Evolutionary conservation across 2,329 filamentous ascomycete species (phyloP).

Genomic region (Fusarium sp.): DNA sequence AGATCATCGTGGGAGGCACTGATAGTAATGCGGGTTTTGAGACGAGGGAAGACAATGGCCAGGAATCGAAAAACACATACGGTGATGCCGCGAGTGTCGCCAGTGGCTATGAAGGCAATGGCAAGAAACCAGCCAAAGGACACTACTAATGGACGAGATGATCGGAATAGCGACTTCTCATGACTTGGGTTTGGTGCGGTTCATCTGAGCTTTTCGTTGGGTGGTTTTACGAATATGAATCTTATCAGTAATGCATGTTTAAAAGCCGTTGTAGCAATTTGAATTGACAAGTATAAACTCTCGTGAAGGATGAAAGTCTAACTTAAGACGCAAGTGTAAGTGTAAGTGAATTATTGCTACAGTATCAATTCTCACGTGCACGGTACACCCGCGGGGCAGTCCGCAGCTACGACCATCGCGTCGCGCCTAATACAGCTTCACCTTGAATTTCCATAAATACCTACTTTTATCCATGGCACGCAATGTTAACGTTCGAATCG

Average conservation of each 20-base stretch:
- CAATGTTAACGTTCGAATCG: constrained; percentile 10
- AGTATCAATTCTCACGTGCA: constrained; percentile 24
- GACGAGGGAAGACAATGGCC: constrained; percentile 44
- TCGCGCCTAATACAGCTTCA: constrained; percentile 35
- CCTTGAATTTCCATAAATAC: background rate
- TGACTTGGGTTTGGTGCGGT: constrained; percentile 22
- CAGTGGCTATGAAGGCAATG: constrained; percentile 48
- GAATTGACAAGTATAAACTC: background rate
- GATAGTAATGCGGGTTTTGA: constrained; percentile 51
- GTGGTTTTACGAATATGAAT: constrained; percentile 10
- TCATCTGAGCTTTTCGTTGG: constrained; percentile 5
- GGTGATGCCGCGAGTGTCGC: constrained; percentile 49
- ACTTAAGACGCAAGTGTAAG: background rate
- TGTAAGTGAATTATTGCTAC: constrained; percentile 12
- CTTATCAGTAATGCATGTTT: background rate
- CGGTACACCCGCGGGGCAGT: constrained; percentile 42
- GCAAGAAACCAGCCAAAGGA: constrained; percentile 52
- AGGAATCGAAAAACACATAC: constrained; percentile 45
- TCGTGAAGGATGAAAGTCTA: background rate
- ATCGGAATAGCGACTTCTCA: constrained; percentile 12
- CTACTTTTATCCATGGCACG: constrained; percentile 1
- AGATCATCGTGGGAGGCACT: constrained; percentile 79
- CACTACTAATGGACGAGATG: constrained; percentile 26
- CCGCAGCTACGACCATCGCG: constrained; percentile 30
- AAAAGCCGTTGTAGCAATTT: background rate